phyloP scores from a whole-genome alignment of 2,329 filamentous ascomycete species.

The Curvularia eragrostidis region DNA sequence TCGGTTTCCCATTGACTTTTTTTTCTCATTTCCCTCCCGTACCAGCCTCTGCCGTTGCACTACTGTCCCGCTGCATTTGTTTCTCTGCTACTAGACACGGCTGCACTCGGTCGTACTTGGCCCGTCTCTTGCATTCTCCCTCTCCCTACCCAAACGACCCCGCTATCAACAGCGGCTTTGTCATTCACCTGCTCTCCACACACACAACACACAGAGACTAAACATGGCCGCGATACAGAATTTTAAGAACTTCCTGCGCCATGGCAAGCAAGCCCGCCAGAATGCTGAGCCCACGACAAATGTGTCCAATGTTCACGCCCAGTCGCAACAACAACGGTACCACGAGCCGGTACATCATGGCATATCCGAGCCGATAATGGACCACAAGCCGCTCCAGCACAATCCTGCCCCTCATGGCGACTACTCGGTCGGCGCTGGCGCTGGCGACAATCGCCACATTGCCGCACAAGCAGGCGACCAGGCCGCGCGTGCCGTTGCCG shows the following conservation, averaged over 20 bases:
- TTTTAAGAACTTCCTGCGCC: slow-evolving; percentile 96
- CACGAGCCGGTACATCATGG: slow-evolving; percentile 62
- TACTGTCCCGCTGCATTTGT: slow-evolving; percentile 15
- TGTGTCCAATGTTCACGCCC: slow-evolving; percentile 68
- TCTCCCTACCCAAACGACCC: slow-evolving; percentile 28
- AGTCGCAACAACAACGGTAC: slow-evolving; percentile 63
- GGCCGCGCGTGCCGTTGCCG: slow-evolving; percentile 68
- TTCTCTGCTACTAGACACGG: slow-evolving; percentile 21
- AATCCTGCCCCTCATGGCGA: slow-evolving; percentile 60
- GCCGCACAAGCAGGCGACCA: slow-evolving; percentile 71
- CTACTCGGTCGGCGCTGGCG: slow-evolving; percentile 68
- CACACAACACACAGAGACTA: slow-evolving; percentile 19
- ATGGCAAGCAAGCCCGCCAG: slow-evolving; percentile 91
- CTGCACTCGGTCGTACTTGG: slow-evolving; percentile 23
- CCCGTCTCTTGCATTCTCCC: slow-evolving; percentile 12
- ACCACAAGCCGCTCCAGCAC: slow-evolving; percentile 61
- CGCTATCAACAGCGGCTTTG: slow-evolving; percentile 26
- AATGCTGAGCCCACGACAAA: slow-evolving; percentile 68
- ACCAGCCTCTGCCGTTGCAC: slow-evolving; percentile 20
- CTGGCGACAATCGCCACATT: slow-evolving; percentile 67
- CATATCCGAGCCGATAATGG: slow-evolving; percentile 64
- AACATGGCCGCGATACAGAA: slow-evolving; percentile 82
- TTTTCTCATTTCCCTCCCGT: slow-evolving; percentile 19
- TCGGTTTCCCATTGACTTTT: slow-evolving; percentile 18
- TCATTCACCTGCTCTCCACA: slow-evolving; percentile 10